These are phyloP conservation scores for Zalaria obscura DNA, from an alignment of 2,329 filamentous ascomycete genomes.

Conservation along the genomic window DNA sequence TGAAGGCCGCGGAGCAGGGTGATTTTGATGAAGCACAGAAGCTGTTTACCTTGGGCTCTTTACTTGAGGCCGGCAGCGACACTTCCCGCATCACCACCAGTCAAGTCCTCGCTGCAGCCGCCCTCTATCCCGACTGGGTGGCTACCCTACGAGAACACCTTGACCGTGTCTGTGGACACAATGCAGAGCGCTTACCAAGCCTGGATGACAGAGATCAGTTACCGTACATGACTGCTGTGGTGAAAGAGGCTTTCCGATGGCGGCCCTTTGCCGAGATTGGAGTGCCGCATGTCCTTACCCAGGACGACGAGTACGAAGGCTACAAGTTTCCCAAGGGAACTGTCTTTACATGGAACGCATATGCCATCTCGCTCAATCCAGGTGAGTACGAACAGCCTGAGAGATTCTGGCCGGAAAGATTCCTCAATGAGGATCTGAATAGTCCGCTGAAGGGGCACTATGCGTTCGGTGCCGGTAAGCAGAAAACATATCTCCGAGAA, in stretches of 20 bases:
- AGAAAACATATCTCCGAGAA: too few relatives aligned
- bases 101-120: conserved; percentile 19
- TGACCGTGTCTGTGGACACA: conserved; percentile 13
- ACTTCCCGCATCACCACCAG: conserved; percentile 13
- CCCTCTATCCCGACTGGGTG: conserved; percentile 14
- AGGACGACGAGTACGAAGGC: conserved; percentile 26
- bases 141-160: conserved; percentile 17
- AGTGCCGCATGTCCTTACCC: conserved; percentile 26
- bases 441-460: conserved; percentile 3
- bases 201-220: conserved; percentile 15
- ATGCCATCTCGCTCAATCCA: conserved; percentile 17
- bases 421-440: conserved; percentile 2
- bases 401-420: conserved; percentile 15
- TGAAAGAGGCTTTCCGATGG: conserved; percentile 23
- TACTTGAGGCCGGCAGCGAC: conserved; percentile 11
- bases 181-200: conserved; percentile 12
- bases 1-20: conserved; percentile 23
- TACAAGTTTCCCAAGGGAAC: conserved; percentile 9
- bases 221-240: conserved; percentile 17
- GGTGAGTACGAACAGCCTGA: conserved; percentile 14
- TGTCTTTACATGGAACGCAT: conserved; percentile 4
- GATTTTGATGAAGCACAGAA: conserved; percentile 7
- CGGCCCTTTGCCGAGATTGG: conserved; percentile 14
- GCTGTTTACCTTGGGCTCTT: conserved; percentile 3
- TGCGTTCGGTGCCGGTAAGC: conserved; percentile 2